phyloP scores from a whole-genome alignment of 352 stramenopile species.

The Phytophthora melonis region DNA sequence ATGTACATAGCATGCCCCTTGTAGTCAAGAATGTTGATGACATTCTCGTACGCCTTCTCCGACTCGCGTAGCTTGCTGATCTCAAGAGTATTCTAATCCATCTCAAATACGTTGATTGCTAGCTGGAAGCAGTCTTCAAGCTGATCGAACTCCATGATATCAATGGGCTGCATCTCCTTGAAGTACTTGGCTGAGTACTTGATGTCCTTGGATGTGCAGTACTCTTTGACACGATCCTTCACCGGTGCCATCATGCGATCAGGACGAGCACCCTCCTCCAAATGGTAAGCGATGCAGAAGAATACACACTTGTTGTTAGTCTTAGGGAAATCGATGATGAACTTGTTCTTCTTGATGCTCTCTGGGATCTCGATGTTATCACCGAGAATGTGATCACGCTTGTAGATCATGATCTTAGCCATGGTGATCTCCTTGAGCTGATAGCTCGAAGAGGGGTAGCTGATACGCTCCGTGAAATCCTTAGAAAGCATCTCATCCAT shows the following conservation, averaged over 20 bases:
- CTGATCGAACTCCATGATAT: constrained; percentile 28
- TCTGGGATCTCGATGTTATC: background rate
- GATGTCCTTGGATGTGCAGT: constrained; percentile 7
- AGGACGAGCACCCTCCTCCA: too few species aligned
- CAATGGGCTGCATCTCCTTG: constrained; percentile 19
- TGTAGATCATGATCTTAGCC: background rate
- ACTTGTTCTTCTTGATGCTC: constrained; percentile 19
- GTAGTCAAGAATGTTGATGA: constrained; percentile 23
- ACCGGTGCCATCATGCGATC: too few species aligned
- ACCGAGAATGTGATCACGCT: background rate
- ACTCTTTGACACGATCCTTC: background rate
- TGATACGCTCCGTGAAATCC: background rate
- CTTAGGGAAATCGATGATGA: constrained; percentile 27
- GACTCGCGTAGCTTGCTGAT: constrained; percentile 6
- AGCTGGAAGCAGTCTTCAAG: constrained; percentile 22
- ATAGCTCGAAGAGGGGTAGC: background rate
- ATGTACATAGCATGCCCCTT: constrained; percentile 2
- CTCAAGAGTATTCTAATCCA: constrained; percentile 8
- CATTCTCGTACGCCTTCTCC: constrained; percentile 3
- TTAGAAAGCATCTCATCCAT: background rate
- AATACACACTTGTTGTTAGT: constrained; percentile 22
- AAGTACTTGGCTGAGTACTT: background rate
- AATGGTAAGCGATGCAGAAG: constrained; percentile 24
- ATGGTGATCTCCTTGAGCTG: background rate
- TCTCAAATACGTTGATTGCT: constrained; percentile 12